Evolutionary conservation across 805 yeast genomes (phyloP).

Genomic region (Monosporozyma solicola): DNA sequence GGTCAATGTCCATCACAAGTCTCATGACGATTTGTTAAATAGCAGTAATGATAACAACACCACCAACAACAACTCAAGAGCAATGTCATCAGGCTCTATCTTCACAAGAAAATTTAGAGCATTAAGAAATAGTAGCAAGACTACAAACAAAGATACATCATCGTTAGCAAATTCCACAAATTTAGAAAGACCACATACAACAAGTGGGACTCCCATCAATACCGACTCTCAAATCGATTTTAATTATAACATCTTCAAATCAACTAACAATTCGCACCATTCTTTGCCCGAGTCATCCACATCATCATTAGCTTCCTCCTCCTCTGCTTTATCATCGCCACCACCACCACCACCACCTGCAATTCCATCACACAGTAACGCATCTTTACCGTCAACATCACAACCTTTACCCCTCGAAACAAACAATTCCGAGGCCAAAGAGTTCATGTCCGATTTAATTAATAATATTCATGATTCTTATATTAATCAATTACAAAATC

Average conservation of each 20-base stretch:
- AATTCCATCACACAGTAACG: background rate
- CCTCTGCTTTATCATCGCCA: background rate
- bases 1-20: background rate
- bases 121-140: conserved; percentile 9
- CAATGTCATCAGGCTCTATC: conserved; percentile 22
- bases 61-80: conserved; percentile 4
- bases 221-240: background rate
- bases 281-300: background rate
- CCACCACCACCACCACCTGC: background rate
- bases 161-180: background rate
- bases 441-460: conserved; percentile 21
- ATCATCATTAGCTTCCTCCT: background rate
- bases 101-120: conserved; percentile 20
- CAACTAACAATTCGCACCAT: background rate
- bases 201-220: background rate
- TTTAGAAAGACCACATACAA: conserved; percentile 1
- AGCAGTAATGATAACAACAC: background rate
- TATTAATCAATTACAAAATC: conserved; percentile 15
- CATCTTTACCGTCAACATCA: background rate
- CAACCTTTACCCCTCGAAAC: conserved; percentile 1
- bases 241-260: background rate
- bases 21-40: background rate
- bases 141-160: background rate
- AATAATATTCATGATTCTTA: conserved; percentile 20
- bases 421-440: background rate